Evolutionary conservation across 148 eudicot genomes (phyloP), one percentile per base, ranked within the genome.

Genomic region (Chenopodium quinoa): DNA sequence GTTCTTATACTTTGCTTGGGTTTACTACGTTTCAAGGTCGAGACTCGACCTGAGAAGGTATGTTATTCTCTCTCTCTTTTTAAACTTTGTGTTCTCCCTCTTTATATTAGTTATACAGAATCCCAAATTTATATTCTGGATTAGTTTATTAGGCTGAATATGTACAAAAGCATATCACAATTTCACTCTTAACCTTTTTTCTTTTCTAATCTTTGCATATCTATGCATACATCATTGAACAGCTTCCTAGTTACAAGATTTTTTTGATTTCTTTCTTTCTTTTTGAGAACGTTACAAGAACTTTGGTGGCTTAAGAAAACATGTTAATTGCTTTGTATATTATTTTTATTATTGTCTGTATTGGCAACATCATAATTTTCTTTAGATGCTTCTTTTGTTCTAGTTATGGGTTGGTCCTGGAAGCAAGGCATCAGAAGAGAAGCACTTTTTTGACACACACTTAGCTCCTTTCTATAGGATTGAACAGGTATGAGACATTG

Each of bases 371-470:
- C 32, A 31, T 72, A 46, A 73, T 22, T 22, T 23, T 76, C 2
- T 48, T 84, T 9, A 47, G 58, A 68, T 83, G 77, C 78, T 78
- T 67, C 19, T 37, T 67, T 56, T 84, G 32, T 87, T 85, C 77
- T 87, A 91, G 94, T 82, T 91, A 78, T 91, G 94, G 94, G 94
- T 91, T 79, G 91, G 94, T 68, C 93, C 86, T 81, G 94, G 89
- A 78, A 91, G 94, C 83, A 91, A 81, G 83, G 94, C 94, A 77
- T 90, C 91, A 25, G 90, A 88, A 80, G 94, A 91, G 84, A 91
- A 91, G 64, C 85, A 88, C 68, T 91, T 84, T 75, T 91, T 91
- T 79, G 94, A 91, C 82, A 87, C 74, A 73, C 94, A 90, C 83
- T 87, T 91, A 65, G 91, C 92, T 63, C 94, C 94, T 77, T 91